Evolutionary conservation across 768 basidiomycete genomes (phyloP), one percentile per base, ranked within the genome.

Genomic region (Suillus alpinus): DNA sequence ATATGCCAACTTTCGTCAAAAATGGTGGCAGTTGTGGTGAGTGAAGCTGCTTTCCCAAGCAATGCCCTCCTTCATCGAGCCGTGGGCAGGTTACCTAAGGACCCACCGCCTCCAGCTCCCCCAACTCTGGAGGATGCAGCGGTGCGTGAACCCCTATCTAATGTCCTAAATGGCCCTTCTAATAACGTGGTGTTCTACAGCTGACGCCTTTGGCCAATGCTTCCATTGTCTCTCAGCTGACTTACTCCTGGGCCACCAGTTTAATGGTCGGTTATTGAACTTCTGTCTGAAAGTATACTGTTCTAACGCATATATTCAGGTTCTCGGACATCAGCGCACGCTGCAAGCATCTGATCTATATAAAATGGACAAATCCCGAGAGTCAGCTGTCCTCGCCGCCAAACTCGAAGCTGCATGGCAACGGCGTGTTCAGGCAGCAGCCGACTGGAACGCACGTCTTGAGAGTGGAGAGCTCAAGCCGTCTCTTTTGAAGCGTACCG

Each of bases 271-370:
- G 55, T 57, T 18, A 41, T 59, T 29, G 40, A 20, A 57, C 41
- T 12, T 40, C 18, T n/a, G 57, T 32, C 39, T 9, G 29, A 50
- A 41, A 29, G n/a, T 13, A 40, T 50, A 29, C 16, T 32, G 16
- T 20, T 20, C 4, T 56, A 8, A 52, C 9, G 37, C 43, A 23
- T 26, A 10, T 36, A 39, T 32, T 26, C 43, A 84, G 83, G 75
- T 77, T 6, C 74, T 87, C 43, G 89, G 89, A 0, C 89, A 87
- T 67, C 86, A 89, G 67, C 78, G 90, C 34, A 86, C 88, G 1
- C 77, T 93, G 10, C 88, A 89, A 67, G 86, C 87, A 0, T 83
- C 87, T 1, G 91, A 93, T 73, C 73, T 92, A 18, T 91, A 88
- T 87, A 84, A 83, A 67, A 75, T 92, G 62, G 83, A 84, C 59